phyloP scores from a whole-genome alignment of 2,329 filamentous ascomycete species.

The Huntiella savannae region DNA sequence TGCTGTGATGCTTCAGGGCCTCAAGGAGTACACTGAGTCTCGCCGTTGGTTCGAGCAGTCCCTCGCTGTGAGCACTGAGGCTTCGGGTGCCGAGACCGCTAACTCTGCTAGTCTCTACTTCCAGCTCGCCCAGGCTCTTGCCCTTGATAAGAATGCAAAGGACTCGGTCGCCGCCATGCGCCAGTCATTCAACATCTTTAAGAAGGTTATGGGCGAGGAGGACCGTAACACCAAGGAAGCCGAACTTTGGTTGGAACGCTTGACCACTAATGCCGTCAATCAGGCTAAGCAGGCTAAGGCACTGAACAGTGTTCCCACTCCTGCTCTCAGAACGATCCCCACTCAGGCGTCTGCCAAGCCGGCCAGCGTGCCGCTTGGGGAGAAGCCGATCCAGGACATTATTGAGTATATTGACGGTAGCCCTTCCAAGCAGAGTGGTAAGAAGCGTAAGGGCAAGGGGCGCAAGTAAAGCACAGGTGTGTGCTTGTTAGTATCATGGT shows the following conservation, averaged over 20 bases:
- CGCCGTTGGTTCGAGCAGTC: slow-evolving; percentile 94
- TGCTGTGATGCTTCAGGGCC: slow-evolving; percentile 90
- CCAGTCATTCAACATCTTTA: slow-evolving; percentile 92
- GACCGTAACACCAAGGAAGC: slow-evolving; percentile 98
- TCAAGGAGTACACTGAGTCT: slow-evolving; percentile 89
- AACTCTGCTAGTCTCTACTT: slow-evolving; percentile 90
- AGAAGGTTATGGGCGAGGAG: slow-evolving; percentile 63
- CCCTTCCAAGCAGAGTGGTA: slow-evolving; percentile 25
- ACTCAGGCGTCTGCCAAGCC: background rate
- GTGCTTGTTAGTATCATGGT: background rate
- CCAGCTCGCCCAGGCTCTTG: slow-evolving; percentile 88
- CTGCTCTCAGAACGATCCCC: slow-evolving; percentile 22
- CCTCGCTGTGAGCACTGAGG: slow-evolving; percentile 67
- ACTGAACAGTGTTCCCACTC: slow-evolving; percentile 53
- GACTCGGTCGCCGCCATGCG: slow-evolving; percentile 83
- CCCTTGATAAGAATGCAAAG: slow-evolving; percentile 89
- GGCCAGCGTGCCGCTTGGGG: slow-evolving; percentile 31
- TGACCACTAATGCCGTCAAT: slow-evolving; percentile 85
- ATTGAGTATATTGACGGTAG: slow-evolving; percentile 86
- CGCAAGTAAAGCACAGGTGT: background rate
- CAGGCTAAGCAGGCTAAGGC: slow-evolving; percentile 91
- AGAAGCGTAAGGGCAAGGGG: slow-evolving; percentile 11
- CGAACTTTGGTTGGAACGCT: slow-evolving; percentile 86
- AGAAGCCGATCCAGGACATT: slow-evolving; percentile 78
- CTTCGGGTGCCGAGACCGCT: slow-evolving; percentile 77